Evolutionary conservation across 1,139 yeast species (phyloP).

Genomic region (Suhomyces atakaporum): DNA sequence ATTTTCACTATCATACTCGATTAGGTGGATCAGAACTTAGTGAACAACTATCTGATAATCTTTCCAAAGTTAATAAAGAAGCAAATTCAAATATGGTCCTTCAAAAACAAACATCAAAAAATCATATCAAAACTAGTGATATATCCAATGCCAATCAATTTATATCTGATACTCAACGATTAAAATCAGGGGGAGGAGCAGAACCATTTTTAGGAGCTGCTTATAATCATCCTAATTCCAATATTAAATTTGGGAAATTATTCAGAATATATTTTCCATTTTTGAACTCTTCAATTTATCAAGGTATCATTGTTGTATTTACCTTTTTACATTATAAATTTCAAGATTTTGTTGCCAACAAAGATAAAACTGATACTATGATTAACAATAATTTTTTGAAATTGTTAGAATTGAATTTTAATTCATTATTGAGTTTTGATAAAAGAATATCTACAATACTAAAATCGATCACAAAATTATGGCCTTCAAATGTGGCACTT

Average conservation of each 20-base stretch:
- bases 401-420: constrained; percentile 27
- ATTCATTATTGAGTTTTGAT: constrained; percentile 29
- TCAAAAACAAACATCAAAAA: constrained; percentile 3
- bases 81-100: not conserved
- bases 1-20: constrained; percentile 12
- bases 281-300: constrained; percentile 51
- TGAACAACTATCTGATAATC: constrained; percentile 2
- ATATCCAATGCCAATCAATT: too few relatives aligned
- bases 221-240: constrained; percentile 12
- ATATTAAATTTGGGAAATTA: constrained; percentile 33
- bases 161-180: not conserved
- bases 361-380: constrained; percentile 12
- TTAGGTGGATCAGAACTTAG: constrained; percentile 4
- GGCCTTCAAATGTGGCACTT: constrained; percentile 41
- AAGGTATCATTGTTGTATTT: constrained; percentile 53
- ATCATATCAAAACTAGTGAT: too few relatives aligned
- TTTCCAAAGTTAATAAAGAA: not conserved
- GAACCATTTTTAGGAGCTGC: constrained; percentile 1
- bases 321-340: constrained; percentile 49
- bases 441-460: constrained; percentile 21
- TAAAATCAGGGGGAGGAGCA: not conserved
- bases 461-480: constrained; percentile 28
- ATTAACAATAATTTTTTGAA: constrained; percentile 26
- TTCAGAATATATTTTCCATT: constrained; percentile 46
- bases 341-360: constrained; percentile 33